These are phyloP conservation scores for Trametes sp. DNA, from an alignment of 1,284 basidiomycete genomes.

Conservation along the genomic window DNA sequence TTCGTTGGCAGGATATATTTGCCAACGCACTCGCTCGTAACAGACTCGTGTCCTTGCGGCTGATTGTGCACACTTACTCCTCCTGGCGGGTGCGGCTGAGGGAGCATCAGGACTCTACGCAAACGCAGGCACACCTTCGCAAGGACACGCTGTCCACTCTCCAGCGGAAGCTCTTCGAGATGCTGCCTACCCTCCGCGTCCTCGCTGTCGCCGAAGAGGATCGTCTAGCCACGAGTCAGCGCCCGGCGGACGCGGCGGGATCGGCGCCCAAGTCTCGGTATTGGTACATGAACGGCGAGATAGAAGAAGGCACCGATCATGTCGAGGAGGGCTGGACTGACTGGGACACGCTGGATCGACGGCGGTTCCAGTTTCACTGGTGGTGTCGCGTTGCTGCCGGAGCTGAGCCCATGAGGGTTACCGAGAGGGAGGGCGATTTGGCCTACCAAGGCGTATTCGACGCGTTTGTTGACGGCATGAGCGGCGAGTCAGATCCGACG, in stretches of 20 bases:
- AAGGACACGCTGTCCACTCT: neutral
- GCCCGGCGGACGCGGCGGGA: no score
- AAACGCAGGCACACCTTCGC: neutral
- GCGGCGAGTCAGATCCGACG: neutral
- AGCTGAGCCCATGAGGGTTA: neutral
- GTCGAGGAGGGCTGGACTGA: neutral
- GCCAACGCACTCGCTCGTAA: neutral
- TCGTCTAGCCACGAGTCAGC: neutral
- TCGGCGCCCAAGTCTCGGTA: neutral
- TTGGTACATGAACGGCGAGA: neutral
- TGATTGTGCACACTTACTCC: neutral
- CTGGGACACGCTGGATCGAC: neutral
- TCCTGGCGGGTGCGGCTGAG: no score
- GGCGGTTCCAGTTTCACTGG: neutral
- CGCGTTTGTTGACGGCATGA: neutral
- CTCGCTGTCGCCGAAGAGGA: conserved; percentile 1
- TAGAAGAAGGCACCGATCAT: neutral
- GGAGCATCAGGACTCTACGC: neutral
- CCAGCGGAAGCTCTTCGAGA: neutral
- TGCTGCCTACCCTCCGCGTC: neutral
- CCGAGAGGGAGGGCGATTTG: neutral
- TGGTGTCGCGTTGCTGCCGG: neutral
- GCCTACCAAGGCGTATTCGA: neutral
- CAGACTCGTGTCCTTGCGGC: neutral
- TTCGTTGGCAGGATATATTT: neutral